Percentiles rank a stretch among this genome's conserved stretches.
Evolutionary conservation across 805 yeast genomes (phyloP).

Genomic region (Wickerhamiella siamensis): DNA sequence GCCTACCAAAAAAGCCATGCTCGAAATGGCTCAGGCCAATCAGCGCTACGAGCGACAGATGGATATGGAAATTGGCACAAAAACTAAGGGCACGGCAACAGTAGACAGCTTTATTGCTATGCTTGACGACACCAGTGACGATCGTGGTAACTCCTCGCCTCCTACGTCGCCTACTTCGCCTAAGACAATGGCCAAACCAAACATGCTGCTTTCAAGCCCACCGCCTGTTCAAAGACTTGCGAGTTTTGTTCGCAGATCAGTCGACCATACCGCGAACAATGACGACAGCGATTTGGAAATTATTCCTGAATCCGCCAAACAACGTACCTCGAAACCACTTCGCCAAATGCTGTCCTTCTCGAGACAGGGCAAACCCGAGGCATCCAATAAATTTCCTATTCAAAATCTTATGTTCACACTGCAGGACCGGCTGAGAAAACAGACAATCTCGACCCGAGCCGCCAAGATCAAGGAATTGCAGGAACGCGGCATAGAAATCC

Average conservation of each 20-base stretch:
- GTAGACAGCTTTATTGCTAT: constrained; percentile 10
- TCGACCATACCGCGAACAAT: not conserved
- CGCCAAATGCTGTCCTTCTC: constrained; percentile 11
- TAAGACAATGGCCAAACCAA: not conserved
- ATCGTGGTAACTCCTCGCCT: not conserved
- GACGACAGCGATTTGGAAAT: constrained; percentile 16
- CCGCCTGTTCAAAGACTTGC: constrained; percentile 10
- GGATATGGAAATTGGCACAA: constrained; percentile 9
- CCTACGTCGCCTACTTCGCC: constrained; percentile 3
- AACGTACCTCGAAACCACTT: constrained; percentile 9
- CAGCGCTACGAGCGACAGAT: constrained; percentile 10
- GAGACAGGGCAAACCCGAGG: constrained; percentile 3
- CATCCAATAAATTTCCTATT: constrained; percentile 3
- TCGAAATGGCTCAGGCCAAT: constrained; percentile 8
- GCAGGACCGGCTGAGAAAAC: constrained; percentile 8
- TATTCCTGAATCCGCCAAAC: constrained; percentile 12
- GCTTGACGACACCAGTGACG: constrained; percentile 4
- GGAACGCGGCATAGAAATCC: constrained; percentile 13
- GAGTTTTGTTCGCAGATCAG: constrained; percentile 8
- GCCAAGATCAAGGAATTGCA: constrained; percentile 4
- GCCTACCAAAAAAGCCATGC: constrained; percentile 1
- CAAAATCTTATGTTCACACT: constrained; percentile 7
- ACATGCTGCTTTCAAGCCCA: constrained; percentile 11
- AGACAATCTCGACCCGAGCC: constrained; percentile 5
- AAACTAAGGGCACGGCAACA: constrained; percentile 7